Evolutionary conservation across 2,329 filamentous ascomycete genomes (phyloP), one percentile per base, ranked within the genome.

Genomic region (Colletotrichum abscissum): DNA sequence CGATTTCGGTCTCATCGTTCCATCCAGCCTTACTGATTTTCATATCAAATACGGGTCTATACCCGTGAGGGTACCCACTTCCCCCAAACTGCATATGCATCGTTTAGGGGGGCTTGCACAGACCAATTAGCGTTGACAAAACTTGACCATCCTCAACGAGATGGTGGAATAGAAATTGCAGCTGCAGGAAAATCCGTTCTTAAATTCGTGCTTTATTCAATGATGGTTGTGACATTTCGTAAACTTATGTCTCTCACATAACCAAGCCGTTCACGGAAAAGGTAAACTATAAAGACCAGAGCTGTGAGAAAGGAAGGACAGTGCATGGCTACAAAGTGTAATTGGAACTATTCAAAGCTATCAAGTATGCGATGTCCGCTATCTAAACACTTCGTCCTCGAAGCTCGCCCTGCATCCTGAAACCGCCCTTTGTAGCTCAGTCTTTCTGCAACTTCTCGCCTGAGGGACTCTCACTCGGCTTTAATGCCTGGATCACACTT

Each of bases 61-160:
- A 11, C 56, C 22, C 19, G 38, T 30, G 22, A 56, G 30, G n/a
- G 2, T 16, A 49, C 22, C 24, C 38, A 26, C 5, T 16, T 49
- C 30, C 19, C 14, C 16, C 22, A n/a, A 19, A 49, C 54, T 56
- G 30, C 26, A 38, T 28, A 49, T 49, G 3, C 42, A 22, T 49
- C 42, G 5, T 26, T 42, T 19, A 14, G 22, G 9, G 49, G 42
- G 42, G 1, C 35, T n/a, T 11, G 9, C 30, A 28, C 22, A 22
- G 28, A 26, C 49, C 62, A 54, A 35, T 28, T 16, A 35, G 12
- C 9, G 14, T 26, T 49, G 7, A 49, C 42, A 64, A 42, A 52
- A 52, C 60, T n/a, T 33, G 7, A 28, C 26, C 52, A 65, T 65
- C 26, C 59, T 64, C 66, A 69, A 56, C 26, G 59, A 69, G 33